Conservation (phyloP, 2,329 filamentous ascomycete species). For the Nothophoma quercina region DNA sequence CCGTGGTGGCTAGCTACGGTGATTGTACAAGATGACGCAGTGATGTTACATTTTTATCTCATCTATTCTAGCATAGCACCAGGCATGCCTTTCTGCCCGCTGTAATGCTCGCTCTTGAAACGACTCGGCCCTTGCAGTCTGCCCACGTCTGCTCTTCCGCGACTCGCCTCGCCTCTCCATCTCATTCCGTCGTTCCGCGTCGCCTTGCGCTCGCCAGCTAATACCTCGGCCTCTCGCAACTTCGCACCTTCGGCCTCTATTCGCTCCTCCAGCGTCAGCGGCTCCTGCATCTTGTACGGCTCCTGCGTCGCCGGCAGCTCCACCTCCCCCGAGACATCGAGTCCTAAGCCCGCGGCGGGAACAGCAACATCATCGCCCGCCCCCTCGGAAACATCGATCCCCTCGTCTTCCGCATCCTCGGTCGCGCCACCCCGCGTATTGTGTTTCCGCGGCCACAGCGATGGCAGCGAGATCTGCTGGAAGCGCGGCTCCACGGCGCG, state of each 20-base stretch:
- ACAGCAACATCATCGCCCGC: slow-evolving; percentile 20
- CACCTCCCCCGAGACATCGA: background rate
- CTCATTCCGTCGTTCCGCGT: slow-evolving; percentile 31
- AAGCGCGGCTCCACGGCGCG: slow-evolving; percentile 85
- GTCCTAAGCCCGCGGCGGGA: background rate
- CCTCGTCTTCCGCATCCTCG: slow-evolving; percentile 37
- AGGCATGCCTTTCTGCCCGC: slow-evolving; percentile 40
- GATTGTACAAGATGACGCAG: too few relatives aligned
- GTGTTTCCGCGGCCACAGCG: slow-evolving; percentile 82
- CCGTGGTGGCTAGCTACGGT: too few relatives aligned
- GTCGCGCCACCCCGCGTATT: slow-evolving; percentile 78
- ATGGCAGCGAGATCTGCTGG: slow-evolving; percentile 84
- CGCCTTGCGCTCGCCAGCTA: slow-evolving; percentile 36
- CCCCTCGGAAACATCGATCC: slow-evolving; percentile 18
- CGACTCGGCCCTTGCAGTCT: slow-evolving; percentile 22
- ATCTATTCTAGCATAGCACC: slow-evolving; percentile 39
- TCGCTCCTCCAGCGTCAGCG: slow-evolving; percentile 11
- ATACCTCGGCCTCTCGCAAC: slow-evolving; percentile 47
- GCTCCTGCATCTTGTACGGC: too few relatives aligned
- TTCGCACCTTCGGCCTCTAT: slow-evolving; percentile 47
- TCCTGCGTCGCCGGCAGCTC: too few relatives aligned
- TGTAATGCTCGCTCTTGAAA: slow-evolving; percentile 27
- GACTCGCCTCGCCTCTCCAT: slow-evolving; percentile 32
- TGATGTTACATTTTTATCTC: too few relatives aligned
- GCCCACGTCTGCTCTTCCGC: slow-evolving; percentile 3